Percentiles rank a stretch among this genome's conserved stretches.
Evolutionary conservation across 768 basidiomycete genomes (phyloP).

Genomic region (Pulveroboletus sp.): DNA sequence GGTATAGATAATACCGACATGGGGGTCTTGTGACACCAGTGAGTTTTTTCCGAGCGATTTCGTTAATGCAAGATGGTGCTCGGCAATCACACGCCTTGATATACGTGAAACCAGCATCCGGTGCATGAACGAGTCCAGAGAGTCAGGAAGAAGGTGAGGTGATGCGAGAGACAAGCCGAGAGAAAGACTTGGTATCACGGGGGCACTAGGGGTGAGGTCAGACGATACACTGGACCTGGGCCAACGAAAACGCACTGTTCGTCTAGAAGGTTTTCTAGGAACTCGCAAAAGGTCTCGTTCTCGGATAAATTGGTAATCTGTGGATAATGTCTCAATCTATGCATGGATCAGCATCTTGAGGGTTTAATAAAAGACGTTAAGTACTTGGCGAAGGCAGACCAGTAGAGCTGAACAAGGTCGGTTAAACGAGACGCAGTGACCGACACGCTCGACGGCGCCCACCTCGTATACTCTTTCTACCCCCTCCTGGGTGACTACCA

Average conservation of each 20-base stretch:
- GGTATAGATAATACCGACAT: conserved; percentile 85
- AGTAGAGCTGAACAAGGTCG: conserved; percentile 58
- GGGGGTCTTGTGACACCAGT: conserved; percentile 44
- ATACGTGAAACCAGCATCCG: conserved; percentile 90
- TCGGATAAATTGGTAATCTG: conserved; percentile 66
- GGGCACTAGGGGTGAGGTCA: conserved; percentile 45
- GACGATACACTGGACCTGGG: not conserved
- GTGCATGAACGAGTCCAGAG: conserved; percentile 82
- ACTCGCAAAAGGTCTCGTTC: conserved; percentile 75
- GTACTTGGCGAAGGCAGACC: conserved; percentile 83
- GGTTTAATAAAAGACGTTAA: conserved; percentile 7
- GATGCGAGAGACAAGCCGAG: conserved; percentile 85
- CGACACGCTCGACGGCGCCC: conserved; percentile 23
- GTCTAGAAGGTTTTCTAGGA: conserved; percentile 57
- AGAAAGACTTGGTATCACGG: conserved; percentile 76
- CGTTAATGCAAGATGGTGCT: conserved; percentile 85
- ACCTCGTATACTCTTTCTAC: conserved; percentile 84
- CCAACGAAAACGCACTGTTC: conserved; percentile 61
- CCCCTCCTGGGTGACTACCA: conserved; percentile 81
- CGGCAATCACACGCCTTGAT: conserved; percentile 82
- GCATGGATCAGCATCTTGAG: conserved; percentile 12
- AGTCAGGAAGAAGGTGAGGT: conserved; percentile 70
- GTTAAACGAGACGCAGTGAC: not conserved
- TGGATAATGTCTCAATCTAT: conserved; percentile 71
- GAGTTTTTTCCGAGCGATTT: conserved; percentile 41